phyloP scores from a whole-genome alignment of 2,329 filamentous ascomycete genomes.

The Moelleriella libera region DNA sequence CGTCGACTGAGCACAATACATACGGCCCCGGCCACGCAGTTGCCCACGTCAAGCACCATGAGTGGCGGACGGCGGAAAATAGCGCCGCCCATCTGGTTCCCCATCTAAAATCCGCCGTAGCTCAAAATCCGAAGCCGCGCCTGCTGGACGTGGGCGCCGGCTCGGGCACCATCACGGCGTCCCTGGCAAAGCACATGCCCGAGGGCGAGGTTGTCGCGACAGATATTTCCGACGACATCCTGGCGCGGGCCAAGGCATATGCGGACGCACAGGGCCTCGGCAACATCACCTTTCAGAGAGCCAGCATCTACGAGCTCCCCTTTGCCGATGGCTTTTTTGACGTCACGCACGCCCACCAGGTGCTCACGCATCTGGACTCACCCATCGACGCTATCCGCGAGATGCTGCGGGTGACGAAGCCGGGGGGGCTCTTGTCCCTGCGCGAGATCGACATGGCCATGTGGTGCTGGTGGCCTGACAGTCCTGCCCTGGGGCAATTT shows the following conservation, averaged over 20 bases:
- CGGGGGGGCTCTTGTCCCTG: conserved; percentile 26
- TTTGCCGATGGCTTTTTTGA: conserved; percentile 26
- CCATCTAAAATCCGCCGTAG: conserved; percentile 14
- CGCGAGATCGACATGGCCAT: conserved; percentile 15
- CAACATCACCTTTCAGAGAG: conserved; percentile 14
- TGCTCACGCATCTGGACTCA: conserved; percentile 24
- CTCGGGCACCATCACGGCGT: conserved; percentile 32
- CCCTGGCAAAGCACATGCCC: conserved; percentile 23
- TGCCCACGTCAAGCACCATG: conserved; percentile 16
- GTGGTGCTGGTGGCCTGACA: conserved; percentile 15
- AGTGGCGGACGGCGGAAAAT: conserved; percentile 26
- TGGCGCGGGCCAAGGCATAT: conserved; percentile 11
- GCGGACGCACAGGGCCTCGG: conserved; percentile 9
- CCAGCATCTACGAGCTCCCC: conserved; percentile 17
- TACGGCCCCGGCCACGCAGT: conserved; percentile 11
- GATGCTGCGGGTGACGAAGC: conserved; percentile 27
- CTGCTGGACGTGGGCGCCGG: conserved; percentile 35
- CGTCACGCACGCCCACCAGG: conserved; percentile 26
- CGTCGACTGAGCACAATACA: conserved; percentile 9
- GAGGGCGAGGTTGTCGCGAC: conserved; percentile 20
- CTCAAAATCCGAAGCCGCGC: conserved; percentile 15
- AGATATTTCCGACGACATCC: conserved; percentile 16
- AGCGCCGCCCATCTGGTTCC: conserved; percentile 29
- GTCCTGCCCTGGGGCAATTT: conserved; percentile 10
- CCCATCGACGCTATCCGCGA: conserved; percentile 20